Base-by-base conservation (phyloP, 2,329 filamentous ascomycete species). In the Decorospora gaudefroyi region DNA sequence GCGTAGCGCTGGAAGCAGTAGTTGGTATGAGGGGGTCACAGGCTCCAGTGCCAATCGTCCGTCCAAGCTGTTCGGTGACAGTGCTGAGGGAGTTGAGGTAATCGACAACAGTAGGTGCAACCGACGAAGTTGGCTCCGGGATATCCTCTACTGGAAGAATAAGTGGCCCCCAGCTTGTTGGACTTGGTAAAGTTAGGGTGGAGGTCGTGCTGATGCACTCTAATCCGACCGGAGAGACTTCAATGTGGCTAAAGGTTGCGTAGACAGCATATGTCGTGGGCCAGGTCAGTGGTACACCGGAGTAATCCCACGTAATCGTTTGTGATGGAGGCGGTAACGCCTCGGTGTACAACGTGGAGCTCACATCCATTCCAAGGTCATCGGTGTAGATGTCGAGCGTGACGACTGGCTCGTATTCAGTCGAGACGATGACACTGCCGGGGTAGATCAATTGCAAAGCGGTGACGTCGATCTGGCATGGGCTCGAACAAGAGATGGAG, bases 201-300 rank as follows among this genome's bases (percentile, higher is more conserved):
- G 50, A 19, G 0, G 42, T 61, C 1, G 39, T 25, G n/a, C 30
- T 61, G 2, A 48, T 22, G 31, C 68, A 70, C 13, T 26, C 48
- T 15, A 57, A 50, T 0, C 38, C 50, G 5, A 66, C 15, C 1
- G 64, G 42, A 6, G 49, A 48, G 5, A 67, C 59, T 4, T 49
- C 49, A 4, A 66, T 33, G 16, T 62, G 57, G 15, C 54, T 67
- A 36, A 69, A 69, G 1, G 58, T 58, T 8, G 42, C 49, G 22
- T 70, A 70, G 1, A 55, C 62, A 5, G 58, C 54, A 34, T 70
- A 70, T 0, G 46, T 46, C 1, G 67, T 70, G 1, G 67, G 67
- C 10, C 52, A 70, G 1, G 66, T 69, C 29, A 70, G 30, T 3
- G 51, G 35, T 0, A 65, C 61, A 0, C 53, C 57, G 0, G 51